Base-by-base conservation (phyloP, 371 early-diverging fungal genomes). In the Mucor racemosus region DNA sequence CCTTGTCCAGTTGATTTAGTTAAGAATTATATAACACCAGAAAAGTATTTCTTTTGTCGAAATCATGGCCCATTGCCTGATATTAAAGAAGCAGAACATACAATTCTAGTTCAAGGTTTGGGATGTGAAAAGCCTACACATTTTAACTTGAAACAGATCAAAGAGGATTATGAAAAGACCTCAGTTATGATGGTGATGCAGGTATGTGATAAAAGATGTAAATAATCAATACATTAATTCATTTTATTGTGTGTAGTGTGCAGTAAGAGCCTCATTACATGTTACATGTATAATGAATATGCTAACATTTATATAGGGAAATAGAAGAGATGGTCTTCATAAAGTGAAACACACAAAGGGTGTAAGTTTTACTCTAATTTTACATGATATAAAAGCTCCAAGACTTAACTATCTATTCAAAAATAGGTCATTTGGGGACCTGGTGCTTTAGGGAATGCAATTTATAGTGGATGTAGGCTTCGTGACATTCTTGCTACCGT, bases 41-140 rank as follows among this genome's bases (percentile, higher is more conserved):
- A 73, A 34, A 72, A 76, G 9, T 64, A 80, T 34, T 83, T 86
- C 54, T 88, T 88, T 62, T 81, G 84, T 60, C 92, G 96, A 19
- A 93, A 93, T 69, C 96, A 96, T 75, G 90, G 94, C 3, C 93
- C 95, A 15, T 90, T 95, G 19, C 96, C 96, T 26, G 74, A 86
- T 54, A 75, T 94, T n/a, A 76, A 86, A 26, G 78, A 80, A 10
- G 40, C 42, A 15, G 55, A 76, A 2, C 86, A 88, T 65, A 41
- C 55, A 10, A 66, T 88, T 50, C 69, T 73, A 5, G 65, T 90
- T 14, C 71, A 75, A n/a, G 74, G 78, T 3, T 41, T 74, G 55
- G 68, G 74, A 4, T 62, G 54, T 55, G 55, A 46, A 3, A 26
- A 40, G 38, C 26, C 53, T 5, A 62, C 26, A 3, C 7, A 33